A percentile compares a stretch with the other conserved stretches of the same genome.
phyloP scores from a whole-genome alignment of 352 stramenopile species.

The Phytophthora sojae region DNA sequence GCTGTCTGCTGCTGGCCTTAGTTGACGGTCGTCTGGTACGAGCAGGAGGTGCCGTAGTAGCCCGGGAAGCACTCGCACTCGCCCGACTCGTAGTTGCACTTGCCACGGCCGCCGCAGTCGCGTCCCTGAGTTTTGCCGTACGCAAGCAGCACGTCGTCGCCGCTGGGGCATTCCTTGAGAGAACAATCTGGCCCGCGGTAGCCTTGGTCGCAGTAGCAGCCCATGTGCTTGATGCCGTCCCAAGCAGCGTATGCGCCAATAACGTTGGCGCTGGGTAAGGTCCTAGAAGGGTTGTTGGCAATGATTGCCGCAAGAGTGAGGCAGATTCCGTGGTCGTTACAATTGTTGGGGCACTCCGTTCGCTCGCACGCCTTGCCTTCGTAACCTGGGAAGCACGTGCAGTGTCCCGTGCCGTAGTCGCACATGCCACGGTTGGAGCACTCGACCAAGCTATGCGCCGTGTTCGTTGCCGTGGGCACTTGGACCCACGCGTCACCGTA shows the following conservation, averaged over 20 bases:
- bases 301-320: constrained; percentile 77
- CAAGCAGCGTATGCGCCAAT: constrained; percentile 71
- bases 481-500: constrained; percentile 73
- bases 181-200: constrained; percentile 96
- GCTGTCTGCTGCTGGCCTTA: constrained; percentile 38
- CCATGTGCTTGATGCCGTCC: constrained; percentile 94
- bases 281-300: no score
- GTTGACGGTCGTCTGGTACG: constrained; percentile 81
- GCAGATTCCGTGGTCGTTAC: constrained; percentile 94
- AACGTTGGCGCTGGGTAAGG: background rate
- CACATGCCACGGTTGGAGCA: constrained; percentile 95
- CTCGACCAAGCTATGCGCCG: constrained; percentile 83
- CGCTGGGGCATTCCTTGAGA: constrained; percentile 95
- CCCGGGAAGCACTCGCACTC: constrained; percentile 95
- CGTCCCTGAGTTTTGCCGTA: constrained; percentile 79
- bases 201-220: constrained; percentile 95
- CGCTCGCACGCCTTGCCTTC: constrained; percentile 92
- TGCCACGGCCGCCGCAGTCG: constrained; percentile 94
- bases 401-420: constrained; percentile 91
- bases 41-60: constrained; percentile 95
- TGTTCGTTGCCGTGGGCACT: constrained; percentile 67
- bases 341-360: constrained; percentile 95
- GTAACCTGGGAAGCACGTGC: constrained; percentile 91
- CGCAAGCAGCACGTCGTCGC: constrained; percentile 90
- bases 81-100: constrained; percentile 95